Percentiles rank a stretch among this genome's conserved stretches.
Evolutionary conservation across 2,329 filamentous ascomycete genomes (phyloP).

Genomic region (Neofusicoccum parvum): DNA sequence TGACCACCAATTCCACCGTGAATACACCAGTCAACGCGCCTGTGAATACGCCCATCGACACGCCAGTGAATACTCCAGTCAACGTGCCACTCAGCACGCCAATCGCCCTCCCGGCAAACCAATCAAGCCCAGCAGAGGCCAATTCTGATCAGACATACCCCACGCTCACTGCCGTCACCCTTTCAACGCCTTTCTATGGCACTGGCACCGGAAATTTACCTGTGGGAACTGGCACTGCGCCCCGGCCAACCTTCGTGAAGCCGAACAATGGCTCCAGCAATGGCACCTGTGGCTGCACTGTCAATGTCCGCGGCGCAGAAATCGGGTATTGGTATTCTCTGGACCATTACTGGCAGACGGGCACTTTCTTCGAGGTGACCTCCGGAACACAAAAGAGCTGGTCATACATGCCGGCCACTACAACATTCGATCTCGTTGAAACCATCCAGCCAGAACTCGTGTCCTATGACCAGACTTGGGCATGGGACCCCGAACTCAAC

Average conservation of each 20-base stretch:
- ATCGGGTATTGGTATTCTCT: constrained; percentile 37
- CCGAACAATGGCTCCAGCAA: constrained; percentile 19
- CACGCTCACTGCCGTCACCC: background rate
- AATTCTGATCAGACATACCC: background rate
- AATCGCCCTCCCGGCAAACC: background rate
- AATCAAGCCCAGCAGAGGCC: background rate
- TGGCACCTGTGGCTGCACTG: constrained; percentile 31
- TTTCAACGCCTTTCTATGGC: background rate
- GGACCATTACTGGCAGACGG: background rate
- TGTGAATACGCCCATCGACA: background rate
- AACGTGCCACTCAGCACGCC: background rate
- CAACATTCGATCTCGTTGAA: constrained; percentile 35
- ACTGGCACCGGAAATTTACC: background rate
- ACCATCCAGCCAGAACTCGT: constrained; percentile 28
- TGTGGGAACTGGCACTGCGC: background rate
- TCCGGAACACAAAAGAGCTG: constrained; percentile 25
- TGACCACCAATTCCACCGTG: background rate
- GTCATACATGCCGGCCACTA: constrained; percentile 32
- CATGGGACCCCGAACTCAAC: constrained; percentile 26
- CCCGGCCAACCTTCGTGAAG: background rate
- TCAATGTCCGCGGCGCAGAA: constrained; percentile 37
- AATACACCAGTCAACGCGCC: background rate
- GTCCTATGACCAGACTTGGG: constrained; percentile 26
- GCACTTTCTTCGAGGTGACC: background rate
- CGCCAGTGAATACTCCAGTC: background rate